Percentiles rank a stretch among this genome's conserved stretches.
These are phyloP conservation scores for Blastobotrys mokoenaii DNA, from an alignment of 805 yeast species.

Conservation along the genomic window DNA sequence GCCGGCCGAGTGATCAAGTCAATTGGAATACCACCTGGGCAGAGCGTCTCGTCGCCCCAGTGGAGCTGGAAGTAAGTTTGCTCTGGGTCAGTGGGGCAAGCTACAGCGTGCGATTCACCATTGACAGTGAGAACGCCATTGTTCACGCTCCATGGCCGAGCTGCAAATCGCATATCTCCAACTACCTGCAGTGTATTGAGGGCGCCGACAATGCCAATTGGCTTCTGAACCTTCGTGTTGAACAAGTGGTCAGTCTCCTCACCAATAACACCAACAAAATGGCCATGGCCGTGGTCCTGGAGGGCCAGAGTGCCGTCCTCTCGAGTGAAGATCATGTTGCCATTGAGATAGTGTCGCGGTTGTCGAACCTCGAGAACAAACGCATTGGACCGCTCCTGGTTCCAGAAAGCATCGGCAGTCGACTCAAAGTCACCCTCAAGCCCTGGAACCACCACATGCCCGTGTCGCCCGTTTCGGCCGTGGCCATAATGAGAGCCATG, in stretches of 20 bases:
- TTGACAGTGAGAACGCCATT: not conserved
- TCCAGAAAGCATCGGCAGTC: too few species aligned
- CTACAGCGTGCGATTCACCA: not conserved
- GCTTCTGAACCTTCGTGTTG: not conserved
- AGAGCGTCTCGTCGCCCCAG: constrained; percentile 3
- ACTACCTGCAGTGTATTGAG: not conserved
- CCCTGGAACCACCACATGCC: too few species aligned
- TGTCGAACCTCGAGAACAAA: too few species aligned
- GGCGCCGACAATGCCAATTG: not conserved
- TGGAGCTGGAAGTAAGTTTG: not conserved
- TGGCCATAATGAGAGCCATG: too few species aligned
- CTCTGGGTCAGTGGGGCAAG: constrained; percentile 1
- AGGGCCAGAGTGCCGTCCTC: not conserved
- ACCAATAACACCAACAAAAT: not conserved
- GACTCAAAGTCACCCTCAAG: too few species aligned
- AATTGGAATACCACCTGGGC: constrained; percentile 1
- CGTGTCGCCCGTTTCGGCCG: too few species aligned
- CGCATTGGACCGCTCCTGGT: too few species aligned
- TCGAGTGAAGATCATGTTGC: too few species aligned
- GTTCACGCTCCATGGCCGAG: not conserved
- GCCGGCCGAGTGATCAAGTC: not conserved
- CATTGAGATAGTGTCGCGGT: too few species aligned
- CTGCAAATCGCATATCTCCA: not conserved
- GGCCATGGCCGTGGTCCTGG: not conserved
- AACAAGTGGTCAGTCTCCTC: not conserved